phyloP scores from a whole-genome alignment of 1,284 basidiomycete genomes.

The Butyriboletus appendiculatus region DNA sequence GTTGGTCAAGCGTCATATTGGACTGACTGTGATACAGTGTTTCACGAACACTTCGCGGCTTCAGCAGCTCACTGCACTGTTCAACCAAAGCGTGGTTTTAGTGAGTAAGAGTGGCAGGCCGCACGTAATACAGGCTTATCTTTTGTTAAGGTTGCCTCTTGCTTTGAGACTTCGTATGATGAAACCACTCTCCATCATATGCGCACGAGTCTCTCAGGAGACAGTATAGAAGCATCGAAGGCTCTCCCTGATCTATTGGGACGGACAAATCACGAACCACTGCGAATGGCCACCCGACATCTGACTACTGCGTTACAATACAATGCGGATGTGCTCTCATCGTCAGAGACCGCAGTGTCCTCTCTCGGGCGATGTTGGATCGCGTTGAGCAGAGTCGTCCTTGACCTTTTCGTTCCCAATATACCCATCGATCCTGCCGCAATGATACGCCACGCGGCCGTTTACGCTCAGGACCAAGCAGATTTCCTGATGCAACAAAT shows the following conservation, averaged over 20 bases:
- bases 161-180: slow-evolving; percentile 45
- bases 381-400: slow-evolving; percentile 56
- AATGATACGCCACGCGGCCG: slow-evolving; percentile 55
- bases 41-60: slow-evolving; percentile 38
- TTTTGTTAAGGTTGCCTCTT: slow-evolving; percentile 37
- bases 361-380: slow-evolving; percentile 66
- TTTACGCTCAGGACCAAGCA: slow-evolving; percentile 53
- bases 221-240: slow-evolving; percentile 11
- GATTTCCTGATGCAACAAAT: slow-evolving; percentile 54
- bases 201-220: neutral
- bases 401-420: slow-evolving; percentile 84
- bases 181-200: slow-evolving; percentile 28
- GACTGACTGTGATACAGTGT: slow-evolving; percentile 40
- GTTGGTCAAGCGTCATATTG: slow-evolving; percentile 38
- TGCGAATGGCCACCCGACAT: slow-evolving; percentile 26
- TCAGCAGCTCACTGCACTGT: slow-evolving; percentile 42
- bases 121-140: slow-evolving; percentile 3
- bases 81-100: slow-evolving; percentile 41
- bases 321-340: slow-evolving; percentile 1
- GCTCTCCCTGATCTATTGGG: slow-evolving; percentile 22
- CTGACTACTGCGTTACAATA: slow-evolving; percentile 10
- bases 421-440: slow-evolving; percentile 88
- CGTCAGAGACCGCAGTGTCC: slow-evolving; percentile 6
- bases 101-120: slow-evolving; percentile 31
- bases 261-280: slow-evolving; percentile 23